Evolutionary conservation across 176 grass and related monocot genomes (phyloP).

Genomic region (Elaeis guineensis): DNA sequence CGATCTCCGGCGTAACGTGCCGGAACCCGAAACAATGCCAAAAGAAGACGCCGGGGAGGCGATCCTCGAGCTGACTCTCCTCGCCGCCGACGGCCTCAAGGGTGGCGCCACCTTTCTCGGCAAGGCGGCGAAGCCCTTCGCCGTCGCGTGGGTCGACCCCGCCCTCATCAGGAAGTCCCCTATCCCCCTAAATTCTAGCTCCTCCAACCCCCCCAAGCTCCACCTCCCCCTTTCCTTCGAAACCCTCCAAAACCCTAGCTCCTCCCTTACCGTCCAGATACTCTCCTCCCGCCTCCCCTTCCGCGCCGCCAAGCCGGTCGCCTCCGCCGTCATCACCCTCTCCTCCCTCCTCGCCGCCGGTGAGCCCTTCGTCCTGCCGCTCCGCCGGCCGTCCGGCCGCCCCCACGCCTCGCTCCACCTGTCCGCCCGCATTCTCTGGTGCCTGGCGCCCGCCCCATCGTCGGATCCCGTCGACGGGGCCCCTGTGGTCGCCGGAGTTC

Average conservation of each 20-base stretch:
- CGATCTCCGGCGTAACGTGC: no score
- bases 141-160: constrained; percentile 35
- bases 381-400: constrained; percentile 26
- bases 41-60: constrained; percentile 8
- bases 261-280: constrained; percentile 23
- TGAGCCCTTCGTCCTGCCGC: constrained; percentile 6
- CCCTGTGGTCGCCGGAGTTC: neutral
- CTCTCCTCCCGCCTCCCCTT: constrained; percentile 20
- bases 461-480: neutral
- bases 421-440: constrained; percentile 22
- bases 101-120: constrained; percentile 3
- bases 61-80: constrained; percentile 26
- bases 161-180: constrained; percentile 11
- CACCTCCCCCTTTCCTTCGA: constrained; percentile 22
- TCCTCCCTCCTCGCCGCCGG: constrained; percentile 13
- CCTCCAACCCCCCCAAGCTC: neutral
- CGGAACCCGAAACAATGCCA: no score
- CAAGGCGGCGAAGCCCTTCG: constrained; percentile 15
- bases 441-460: constrained; percentile 2
- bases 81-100: constrained; percentile 16
- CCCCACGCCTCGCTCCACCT: constrained; percentile 9
- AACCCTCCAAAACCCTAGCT: constrained; percentile 8
- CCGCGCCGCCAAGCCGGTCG: neutral
- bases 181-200: neutral
- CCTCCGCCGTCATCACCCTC: constrained; percentile 7